phyloP scores from a whole-genome alignment of 2,329 filamentous ascomycete genomes.

The Zymoseptoria brevis region DNA sequence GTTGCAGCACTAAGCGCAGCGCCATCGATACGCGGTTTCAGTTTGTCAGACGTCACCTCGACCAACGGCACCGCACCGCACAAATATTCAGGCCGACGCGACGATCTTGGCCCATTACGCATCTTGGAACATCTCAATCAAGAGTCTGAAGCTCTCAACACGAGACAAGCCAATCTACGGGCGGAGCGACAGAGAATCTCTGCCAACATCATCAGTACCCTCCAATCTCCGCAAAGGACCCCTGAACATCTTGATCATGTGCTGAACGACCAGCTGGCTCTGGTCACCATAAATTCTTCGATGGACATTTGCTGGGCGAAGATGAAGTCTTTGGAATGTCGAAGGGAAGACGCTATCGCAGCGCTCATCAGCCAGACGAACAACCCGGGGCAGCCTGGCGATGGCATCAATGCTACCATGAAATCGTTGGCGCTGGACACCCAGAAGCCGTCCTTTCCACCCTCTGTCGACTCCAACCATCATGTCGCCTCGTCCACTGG shows the following conservation, averaged over 20 bases:
- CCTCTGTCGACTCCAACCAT: constrained; percentile 6
- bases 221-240: constrained; percentile 18
- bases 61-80: background rate
- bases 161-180: constrained; percentile 23
- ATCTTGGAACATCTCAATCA: constrained; percentile 10
- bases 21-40: background rate
- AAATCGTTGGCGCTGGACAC: constrained; percentile 10
- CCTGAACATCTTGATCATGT: constrained; percentile 22
- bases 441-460: constrained; percentile 5
- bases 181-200: constrained; percentile 25
- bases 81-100: constrained; percentile 1
- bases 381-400: constrained; percentile 7
- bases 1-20: constrained; percentile 12
- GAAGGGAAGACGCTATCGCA: constrained; percentile 23
- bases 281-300: constrained; percentile 25
- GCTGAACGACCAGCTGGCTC: constrained; percentile 25
- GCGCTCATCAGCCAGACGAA: constrained; percentile 11
- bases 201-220: constrained; percentile 15
- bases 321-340: constrained; percentile 25
- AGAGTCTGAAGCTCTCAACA: constrained; percentile 23
- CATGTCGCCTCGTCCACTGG: constrained; percentile 7
- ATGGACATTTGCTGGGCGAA: constrained; percentile 30
- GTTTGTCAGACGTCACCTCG: background rate
- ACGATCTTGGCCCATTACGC: constrained; percentile 1
- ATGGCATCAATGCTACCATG: constrained; percentile 6